Evolutionary conservation across 192 early-diverging fungal genomes (phyloP).

Genomic region (Umbelopsis isabellina): DNA sequence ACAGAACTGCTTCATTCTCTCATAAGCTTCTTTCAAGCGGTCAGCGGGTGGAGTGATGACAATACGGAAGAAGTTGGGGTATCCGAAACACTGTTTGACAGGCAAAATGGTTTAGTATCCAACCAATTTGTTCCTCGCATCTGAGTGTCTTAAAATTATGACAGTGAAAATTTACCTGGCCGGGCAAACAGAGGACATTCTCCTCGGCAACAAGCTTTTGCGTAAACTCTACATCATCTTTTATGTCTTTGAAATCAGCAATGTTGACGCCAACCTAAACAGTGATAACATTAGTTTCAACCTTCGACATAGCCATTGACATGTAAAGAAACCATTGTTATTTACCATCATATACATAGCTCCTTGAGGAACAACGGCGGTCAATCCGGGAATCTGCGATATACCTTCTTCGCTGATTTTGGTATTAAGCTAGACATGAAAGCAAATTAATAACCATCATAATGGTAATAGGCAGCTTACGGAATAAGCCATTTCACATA

Average conservation of each 20-base stretch:
- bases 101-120: not conserved
- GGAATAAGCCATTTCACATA: not conserved
- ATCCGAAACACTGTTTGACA: conserved; percentile 66
- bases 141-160: not conserved
- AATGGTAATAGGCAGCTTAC: no score
- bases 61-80: conserved; percentile 78
- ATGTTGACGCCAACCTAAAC: conserved; percentile 64
- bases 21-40: conserved; percentile 70
- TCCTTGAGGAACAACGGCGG: conserved; percentile 83
- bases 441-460: not conserved
- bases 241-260: conserved; percentile 69
- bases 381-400: conserved; percentile 68
- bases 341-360: conserved; percentile 90
- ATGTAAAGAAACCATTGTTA: not conserved
- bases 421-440: conserved; percentile 56
- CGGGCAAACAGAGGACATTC: conserved; percentile 83
- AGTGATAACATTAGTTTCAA: not conserved
- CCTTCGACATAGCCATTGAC: not conserved
- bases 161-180: conserved; percentile 49
- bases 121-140: not conserved
- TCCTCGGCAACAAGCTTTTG: conserved; percentile 83
- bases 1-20: conserved; percentile 82
- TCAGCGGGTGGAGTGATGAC: conserved; percentile 82
- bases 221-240: conserved; percentile 80
- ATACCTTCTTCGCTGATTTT: conserved; percentile 64